Evolutionary conservation across 495 filamentous ascomycete genomes (phyloP).

Genomic region (Neurospora discreta): DNA sequence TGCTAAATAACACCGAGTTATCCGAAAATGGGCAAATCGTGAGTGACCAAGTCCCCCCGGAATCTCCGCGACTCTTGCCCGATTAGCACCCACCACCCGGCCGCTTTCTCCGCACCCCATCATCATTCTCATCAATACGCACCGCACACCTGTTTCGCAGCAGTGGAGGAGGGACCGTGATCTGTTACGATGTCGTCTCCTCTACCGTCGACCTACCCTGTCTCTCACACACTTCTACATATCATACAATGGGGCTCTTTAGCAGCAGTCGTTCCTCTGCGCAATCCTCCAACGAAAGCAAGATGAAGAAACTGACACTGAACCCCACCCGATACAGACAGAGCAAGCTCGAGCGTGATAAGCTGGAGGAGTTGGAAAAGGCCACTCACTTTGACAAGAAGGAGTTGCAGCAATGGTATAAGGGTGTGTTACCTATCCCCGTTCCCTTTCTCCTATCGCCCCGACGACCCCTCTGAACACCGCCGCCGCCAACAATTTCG

Average conservation of each 20-base stretch:
- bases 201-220: not conserved
- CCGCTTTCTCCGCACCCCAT: not conserved
- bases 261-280: not conserved
- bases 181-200: not conserved
- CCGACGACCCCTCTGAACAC: not conserved
- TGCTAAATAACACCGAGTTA: not conserved
- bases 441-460: not conserved
- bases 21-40: not conserved
- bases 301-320: conserved; percentile 3
- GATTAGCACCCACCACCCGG: not conserved
- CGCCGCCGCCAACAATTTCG: not conserved
- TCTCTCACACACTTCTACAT: not conserved
- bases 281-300: not conserved
- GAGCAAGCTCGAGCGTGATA: conserved; percentile 89
- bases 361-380: conserved; percentile 88
- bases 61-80: not conserved
- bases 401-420: conserved; percentile 99
- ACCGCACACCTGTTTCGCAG: not conserved
- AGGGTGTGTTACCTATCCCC: conserved; percentile 47
- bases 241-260: not conserved
- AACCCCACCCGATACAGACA: conserved; percentile 40
- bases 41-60: not conserved
- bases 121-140: not conserved
- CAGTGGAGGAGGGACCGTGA: not conserved
- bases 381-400: conserved; percentile 99